Percentiles rank a stretch among this genome's conserved stretches.
Evolutionary conservation across 2,329 filamentous ascomycete species (phyloP).

Genomic region (Sclerotiophoma versabilis): DNA sequence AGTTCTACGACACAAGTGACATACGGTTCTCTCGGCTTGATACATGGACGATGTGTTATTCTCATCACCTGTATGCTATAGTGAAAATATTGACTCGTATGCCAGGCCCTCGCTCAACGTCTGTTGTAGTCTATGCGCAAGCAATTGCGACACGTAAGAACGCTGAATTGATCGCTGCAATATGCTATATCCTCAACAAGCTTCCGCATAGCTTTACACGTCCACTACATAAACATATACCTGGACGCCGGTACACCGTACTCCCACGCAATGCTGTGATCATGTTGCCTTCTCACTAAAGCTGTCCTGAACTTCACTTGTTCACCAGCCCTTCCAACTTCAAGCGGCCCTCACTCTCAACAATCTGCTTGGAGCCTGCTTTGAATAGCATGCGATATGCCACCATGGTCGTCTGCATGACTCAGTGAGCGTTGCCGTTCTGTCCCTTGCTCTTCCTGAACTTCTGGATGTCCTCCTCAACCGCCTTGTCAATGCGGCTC

Average conservation of each 20-base stretch:
- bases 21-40: neutral
- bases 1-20: neutral
- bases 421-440: conserved; percentile 34
- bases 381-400: conserved; percentile 16
- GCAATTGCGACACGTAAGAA: conserved; percentile 3
- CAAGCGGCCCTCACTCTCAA: neutral
- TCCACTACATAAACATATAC: conserved; percentile 3
- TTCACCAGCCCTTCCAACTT: neutral
- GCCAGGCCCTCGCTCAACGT: neutral
- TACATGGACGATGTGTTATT: too few relatives aligned
- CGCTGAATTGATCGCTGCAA: conserved; percentile 14
- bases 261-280: conserved; percentile 33
- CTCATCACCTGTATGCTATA: too few relatives aligned
- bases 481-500: conserved; percentile 76
- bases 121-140: neutral
- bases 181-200: conserved; percentile 7
- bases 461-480: conserved; percentile 78
- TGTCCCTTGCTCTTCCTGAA: conserved; percentile 64
- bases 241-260: conserved; percentile 28
- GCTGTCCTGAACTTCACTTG: neutral
- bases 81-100: too few relatives aligned
- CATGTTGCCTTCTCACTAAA: conserved; percentile 1
- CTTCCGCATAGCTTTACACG: neutral
- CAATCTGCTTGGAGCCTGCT: neutral
- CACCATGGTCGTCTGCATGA: neutral